Base-by-base conservation (phyloP, 148 eudicot genomes). In the Arctostaphylos glauca region DNA sequence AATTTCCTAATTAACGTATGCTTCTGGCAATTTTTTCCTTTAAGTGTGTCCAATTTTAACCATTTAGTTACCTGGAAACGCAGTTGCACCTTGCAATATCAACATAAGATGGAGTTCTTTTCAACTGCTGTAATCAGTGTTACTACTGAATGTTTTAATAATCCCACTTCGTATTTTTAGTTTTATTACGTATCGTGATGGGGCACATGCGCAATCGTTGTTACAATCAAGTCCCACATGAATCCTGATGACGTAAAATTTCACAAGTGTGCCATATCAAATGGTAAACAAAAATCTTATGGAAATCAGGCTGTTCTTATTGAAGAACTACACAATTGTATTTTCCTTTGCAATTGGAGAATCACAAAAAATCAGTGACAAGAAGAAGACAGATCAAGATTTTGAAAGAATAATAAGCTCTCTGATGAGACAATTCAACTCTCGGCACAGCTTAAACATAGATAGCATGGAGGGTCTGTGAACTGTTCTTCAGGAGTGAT, bases 401-500 rank as follows among this genome's bases (percentile, higher is more conserved):
- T 12, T 71, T 43, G 16, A 13, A 13, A 43, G 18, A 2, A 16
- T 15, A 71, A 43, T 71, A 43, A 43, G n/a, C 18, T 14, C 18
- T 14, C 16, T 10, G 72, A 67, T 10, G 46, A 41, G 5, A n/a
- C 31, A 31, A 71, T 13, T 70, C 38, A 84, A 15, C 50, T 38
- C 60, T 80, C 25, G 55, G 14, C 53, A 74, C 5, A 66, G 71
- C 76, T 86, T 73, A 67, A 62, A 82, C 91, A 91, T 38, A 91
- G 23, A 46, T 80, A 67, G 81, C 93, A 91, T 5, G 66, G 19
- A 44, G 90, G 93, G n/a, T 88, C 90, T 41, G 58, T 66, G 12
- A 46, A 50, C 31, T 81, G 19, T 41, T 48, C 86, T 41, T 79
- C 77, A 14, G 79, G 76, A 41, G 74, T 82, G 31, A 80, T 70